Base-by-base conservation (phyloP, 1,284 basidiomycete genomes). In the Ceratobasidium sp. region DNA sequence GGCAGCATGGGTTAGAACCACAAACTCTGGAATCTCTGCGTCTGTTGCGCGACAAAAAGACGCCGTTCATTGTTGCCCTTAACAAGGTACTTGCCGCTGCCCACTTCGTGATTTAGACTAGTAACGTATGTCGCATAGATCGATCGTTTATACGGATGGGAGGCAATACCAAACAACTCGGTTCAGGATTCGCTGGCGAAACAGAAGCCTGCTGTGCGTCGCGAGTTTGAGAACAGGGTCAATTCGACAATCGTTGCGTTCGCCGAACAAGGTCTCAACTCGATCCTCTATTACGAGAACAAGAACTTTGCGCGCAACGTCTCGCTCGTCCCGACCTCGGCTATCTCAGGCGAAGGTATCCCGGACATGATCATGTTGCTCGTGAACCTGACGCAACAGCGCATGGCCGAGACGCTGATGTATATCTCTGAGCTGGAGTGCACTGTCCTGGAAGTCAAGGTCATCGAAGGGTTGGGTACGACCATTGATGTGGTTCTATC, bases 321-420 rank as follows among this genome's bases (percentile, higher is more conserved):
- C 75, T 98, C 95, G 11, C 85, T 99, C 54, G 96, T 99, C 18
- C 97, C 97, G 40, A 99, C 97, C 6, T 98, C 96, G 72, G 97
- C 97, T 36, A 89, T 96, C 81, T 98, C 96, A 0, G 97, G 97
- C 75, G 97, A 99, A 83, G 97, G 97, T 83, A 88, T 99, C 28
- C 97, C 97, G n/a, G 97, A 99, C 83, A 95, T 99, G 94, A 95
- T 99, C 81, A 94, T 96, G 90, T 86, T 99, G 42, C 89, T 99
- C 79, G 88, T 98, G 81, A 96, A 97, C 81, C 86, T 99, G 72
- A 99, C 97, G 8, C 97, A 99, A 81, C 93, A 96, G 81, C 89
- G 97, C 74, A 98, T 99, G 96, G 96, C 92, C 79, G 94, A 96
- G 79, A 87, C 91, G 63, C 85, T 99, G 76, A 99, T 99, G 97